Conservation (phyloP, 768 basidiomycete genomes). For the Peribolospora baueri region DNA sequence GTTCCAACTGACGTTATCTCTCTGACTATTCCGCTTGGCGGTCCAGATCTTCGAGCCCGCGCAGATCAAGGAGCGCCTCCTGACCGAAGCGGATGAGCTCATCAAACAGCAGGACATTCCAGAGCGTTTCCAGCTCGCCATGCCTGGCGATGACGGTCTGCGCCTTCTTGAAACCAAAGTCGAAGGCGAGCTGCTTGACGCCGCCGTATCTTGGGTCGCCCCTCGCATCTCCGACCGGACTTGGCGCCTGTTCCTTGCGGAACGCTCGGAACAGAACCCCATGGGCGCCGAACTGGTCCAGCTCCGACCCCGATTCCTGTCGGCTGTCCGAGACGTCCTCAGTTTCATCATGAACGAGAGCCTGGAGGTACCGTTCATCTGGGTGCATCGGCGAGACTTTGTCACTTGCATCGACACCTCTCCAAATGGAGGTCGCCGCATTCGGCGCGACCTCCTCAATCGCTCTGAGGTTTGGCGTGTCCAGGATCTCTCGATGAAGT, state of each 20-base stretch:
- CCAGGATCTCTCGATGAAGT: slow-evolving; percentile 65
- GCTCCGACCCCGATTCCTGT: slow-evolving; percentile 26
- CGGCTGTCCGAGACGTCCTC: slow-evolving; percentile 54
- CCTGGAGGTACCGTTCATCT: slow-evolving; percentile 86
- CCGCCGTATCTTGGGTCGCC: background rate
- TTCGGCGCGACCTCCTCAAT: slow-evolving; percentile 32
- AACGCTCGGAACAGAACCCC: slow-evolving; percentile 42
- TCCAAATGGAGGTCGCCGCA: background rate
- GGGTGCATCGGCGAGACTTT: slow-evolving; percentile 77
- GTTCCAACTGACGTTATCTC: background rate
- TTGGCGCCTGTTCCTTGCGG: slow-evolving; percentile 3
- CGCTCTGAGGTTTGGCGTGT: slow-evolving; percentile 77
- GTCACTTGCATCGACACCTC: slow-evolving; percentile 54
- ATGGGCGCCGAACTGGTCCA: slow-evolving; percentile 51
- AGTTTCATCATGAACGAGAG: slow-evolving; percentile 63
- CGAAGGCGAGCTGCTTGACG: background rate
- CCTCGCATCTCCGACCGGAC: slow-evolving; percentile 14
- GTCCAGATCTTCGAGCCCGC: slow-evolving; percentile 86
- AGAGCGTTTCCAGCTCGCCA: slow-evolving; percentile 55
- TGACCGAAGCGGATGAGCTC: slow-evolving; percentile 80
- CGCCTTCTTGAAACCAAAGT: background rate
- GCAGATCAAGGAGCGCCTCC: slow-evolving; percentile 64
- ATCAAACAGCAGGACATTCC: slow-evolving; percentile 77
- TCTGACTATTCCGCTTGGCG: slow-evolving; percentile 3
- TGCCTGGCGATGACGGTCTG: slow-evolving; percentile 24